Evolutionary conservation across 371 early-diverging fungal genomes (phyloP).

Genomic region (Mucor mucedo): DNA sequence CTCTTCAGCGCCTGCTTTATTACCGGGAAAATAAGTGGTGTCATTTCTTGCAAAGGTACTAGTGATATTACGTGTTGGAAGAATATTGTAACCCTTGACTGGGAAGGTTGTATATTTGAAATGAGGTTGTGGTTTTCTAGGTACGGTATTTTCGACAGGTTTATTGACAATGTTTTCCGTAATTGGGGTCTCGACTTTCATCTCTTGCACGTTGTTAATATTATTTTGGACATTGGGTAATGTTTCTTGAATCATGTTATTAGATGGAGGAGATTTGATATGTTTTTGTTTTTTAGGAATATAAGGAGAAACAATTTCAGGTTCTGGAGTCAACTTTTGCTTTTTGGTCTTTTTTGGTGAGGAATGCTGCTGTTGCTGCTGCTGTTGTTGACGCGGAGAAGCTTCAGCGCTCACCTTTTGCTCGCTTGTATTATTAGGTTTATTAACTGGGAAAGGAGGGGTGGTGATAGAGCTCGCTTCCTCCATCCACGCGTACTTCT

Average conservation of each 20-base stretch:
- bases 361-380: constrained; percentile 1
- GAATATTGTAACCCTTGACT: constrained; percentile 52
- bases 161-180: neutral
- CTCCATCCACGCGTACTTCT: constrained; percentile 60
- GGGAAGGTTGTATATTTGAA: constrained; percentile 56
- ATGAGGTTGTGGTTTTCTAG: constrained; percentile 31
- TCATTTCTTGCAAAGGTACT: constrained; percentile 47
- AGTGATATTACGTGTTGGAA: constrained; percentile 56
- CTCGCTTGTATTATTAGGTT: neutral
- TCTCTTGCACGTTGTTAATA: neutral
- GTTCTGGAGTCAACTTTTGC: constrained; percentile 2
- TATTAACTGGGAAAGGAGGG: constrained; percentile 4
- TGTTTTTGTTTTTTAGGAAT: neutral
- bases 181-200: neutral
- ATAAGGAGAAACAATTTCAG: neutral
- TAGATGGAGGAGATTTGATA: neutral
- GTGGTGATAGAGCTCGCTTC: constrained; percentile 26
- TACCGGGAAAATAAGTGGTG: constrained; percentile 43
- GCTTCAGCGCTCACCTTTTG: neutral
- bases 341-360: neutral
- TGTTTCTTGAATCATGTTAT: constrained; percentile 4
- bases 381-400: neutral
- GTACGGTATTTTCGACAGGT: neutral
- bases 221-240: neutral
- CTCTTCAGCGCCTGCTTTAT: constrained; percentile 41